Base-by-base conservation (phyloP, 495 filamentous ascomycete genomes). In the Aspergillus panamensis region DNA sequence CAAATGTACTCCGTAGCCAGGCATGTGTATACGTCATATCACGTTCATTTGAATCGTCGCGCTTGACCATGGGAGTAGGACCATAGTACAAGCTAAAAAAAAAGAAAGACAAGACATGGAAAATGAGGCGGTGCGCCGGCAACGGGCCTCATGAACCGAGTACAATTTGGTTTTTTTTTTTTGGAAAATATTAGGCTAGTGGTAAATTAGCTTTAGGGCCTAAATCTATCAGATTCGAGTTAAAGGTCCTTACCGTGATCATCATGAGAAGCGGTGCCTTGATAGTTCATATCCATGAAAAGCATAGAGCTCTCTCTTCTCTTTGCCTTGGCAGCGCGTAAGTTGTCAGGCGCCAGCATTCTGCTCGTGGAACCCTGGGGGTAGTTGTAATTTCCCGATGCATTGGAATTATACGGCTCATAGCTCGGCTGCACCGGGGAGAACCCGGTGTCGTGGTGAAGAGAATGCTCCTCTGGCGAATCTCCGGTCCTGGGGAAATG, bases 351-450 rank as follows among this genome's bases (percentile, higher is more conserved):
- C 44, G 64, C 61, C 54, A 81, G 57, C 65, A 69, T 81, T 42
- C 70, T 72, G 56, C 72, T 70, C 59, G 75, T 62, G 20, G 77
- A 69, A 48, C 59, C 68, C 17, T 56, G 60, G 20, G 59, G 40
- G 29, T 66, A 64, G 43, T 66, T 68, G 52, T 70, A 65, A 45
- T 59, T 57, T 9, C 77, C 73, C 13, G 60, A 49, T 43, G 59
- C 29, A 19, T 14, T 63, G 12, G 61, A 63, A 13, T 58, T 40
- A 25, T 48, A 43, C 44, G 68, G 65, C 25, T 85, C 81, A 63
- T 88, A 87, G n/a, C 76, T 77, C 8, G 82, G 82, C 45, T 85
- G 80, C 52, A 87, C 68, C 0, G 84, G 80, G 14, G 84, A 79
- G 66, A 87, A 87, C 6, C 85, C 84, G 13, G 80, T 84, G 35